Conservation (phyloP, 306 rosid species). For the Inga laurina region DNA sequence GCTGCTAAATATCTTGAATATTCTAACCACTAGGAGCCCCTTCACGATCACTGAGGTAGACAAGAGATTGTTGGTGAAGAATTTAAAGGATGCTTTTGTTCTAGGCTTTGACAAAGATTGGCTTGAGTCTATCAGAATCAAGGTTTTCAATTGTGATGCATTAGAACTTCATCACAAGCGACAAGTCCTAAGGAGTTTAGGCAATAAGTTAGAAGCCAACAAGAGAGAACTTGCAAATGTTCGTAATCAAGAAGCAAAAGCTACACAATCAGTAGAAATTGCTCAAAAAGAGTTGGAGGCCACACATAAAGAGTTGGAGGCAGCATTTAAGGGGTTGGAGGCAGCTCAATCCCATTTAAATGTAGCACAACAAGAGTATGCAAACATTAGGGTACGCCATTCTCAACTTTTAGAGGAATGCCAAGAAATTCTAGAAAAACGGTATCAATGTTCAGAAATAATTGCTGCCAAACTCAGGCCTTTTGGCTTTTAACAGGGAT, state of each 20-base stretch:
- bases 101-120: background rate
- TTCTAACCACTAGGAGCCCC: background rate
- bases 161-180: background rate
- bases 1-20: background rate
- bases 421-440: background rate
- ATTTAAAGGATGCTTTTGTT: background rate
- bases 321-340: background rate
- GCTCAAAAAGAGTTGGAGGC: background rate
- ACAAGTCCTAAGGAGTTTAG: background rate
- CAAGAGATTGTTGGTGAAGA: background rate
- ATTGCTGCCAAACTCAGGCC: background rate
- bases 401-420: background rate
- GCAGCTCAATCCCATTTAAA: background rate
- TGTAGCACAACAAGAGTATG: background rate
- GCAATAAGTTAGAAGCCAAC: background rate
- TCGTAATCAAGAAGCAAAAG: background rate
- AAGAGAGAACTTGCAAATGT: background rate
- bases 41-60: background rate
- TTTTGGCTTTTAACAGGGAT: background rate
- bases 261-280: background rate
- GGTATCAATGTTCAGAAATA: background rate
- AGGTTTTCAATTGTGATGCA: background rate
- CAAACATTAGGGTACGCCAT: background rate
- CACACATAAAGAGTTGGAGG: too few relatives aligned
- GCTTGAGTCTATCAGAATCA: background rate